Evolutionary conservation across 2,329 filamentous ascomycete genomes (phyloP).

Genomic region (Colletotrichum eremochloae): DNA sequence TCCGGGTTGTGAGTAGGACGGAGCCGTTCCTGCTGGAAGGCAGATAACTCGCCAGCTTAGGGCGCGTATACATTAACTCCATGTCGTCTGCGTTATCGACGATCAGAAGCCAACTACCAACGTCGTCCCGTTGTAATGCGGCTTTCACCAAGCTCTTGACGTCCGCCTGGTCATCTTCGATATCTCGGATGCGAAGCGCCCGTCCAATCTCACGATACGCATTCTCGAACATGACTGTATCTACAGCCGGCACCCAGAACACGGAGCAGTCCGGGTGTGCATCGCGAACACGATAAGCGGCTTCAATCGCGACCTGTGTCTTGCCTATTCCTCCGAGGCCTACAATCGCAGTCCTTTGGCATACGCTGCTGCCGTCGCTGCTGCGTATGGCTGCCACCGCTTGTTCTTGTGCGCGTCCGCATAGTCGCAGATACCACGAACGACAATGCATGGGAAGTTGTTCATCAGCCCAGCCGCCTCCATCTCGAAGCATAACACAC

Average conservation of each 20-base stretch:
- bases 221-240: constrained; percentile 49
- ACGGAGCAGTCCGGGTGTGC: constrained; percentile 50
- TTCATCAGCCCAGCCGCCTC: constrained; percentile 43
- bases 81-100: constrained; percentile 60
- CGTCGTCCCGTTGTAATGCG: constrained; percentile 14
- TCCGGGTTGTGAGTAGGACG: constrained; percentile 45
- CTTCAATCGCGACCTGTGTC: constrained; percentile 55
- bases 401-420: constrained; percentile 56
- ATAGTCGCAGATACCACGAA: constrained; percentile 55
- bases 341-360: constrained; percentile 46
- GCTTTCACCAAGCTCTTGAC: constrained; percentile 53
- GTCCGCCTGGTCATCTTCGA: constrained; percentile 52
- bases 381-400: constrained; percentile 53
- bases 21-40: constrained; percentile 44
- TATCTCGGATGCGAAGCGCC: constrained; percentile 46
- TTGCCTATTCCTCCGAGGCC: constrained; percentile 56
- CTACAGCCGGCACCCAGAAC: constrained; percentile 56
- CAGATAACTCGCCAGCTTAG: constrained; percentile 47
- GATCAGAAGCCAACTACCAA: constrained; percentile 58
- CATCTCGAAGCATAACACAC: constrained; percentile 51
- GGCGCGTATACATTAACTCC: constrained; percentile 47
- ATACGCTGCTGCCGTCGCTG: constrained; percentile 51
- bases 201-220: constrained; percentile 52
- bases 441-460: constrained; percentile 40
- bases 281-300: constrained; percentile 47